Conservation (phyloP, 352 stramenopile genomes). For the Globisporangium nodosum region DNA sequence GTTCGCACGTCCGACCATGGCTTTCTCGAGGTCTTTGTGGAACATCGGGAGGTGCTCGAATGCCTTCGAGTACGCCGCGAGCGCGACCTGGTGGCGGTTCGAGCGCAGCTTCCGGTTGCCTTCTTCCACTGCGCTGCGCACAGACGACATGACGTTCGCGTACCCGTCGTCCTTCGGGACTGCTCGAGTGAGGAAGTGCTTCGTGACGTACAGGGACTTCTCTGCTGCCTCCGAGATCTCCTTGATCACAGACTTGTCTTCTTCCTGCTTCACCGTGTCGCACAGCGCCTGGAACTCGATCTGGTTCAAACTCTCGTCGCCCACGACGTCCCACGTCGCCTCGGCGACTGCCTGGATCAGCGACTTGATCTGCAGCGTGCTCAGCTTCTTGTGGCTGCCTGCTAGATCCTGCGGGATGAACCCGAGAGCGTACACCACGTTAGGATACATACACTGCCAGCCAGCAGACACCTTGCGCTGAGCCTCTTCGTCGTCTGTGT, state of each 20-base stretch:
- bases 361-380: constrained; percentile 81
- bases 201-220: constrained; percentile 57
- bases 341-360: constrained; percentile 76
- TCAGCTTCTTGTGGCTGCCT: constrained; percentile 55
- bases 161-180: constrained; percentile 45
- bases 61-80: constrained; percentile 54
- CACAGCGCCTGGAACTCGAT: constrained; percentile 77
- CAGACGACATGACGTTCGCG: constrained; percentile 36
- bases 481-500: constrained; percentile 11
- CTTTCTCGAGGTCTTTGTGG: constrained; percentile 53
- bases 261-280: constrained; percentile 39
- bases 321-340: constrained; percentile 56
- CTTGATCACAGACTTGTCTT: constrained; percentile 21
- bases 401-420: constrained; percentile 45
- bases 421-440: constrained; percentile 61
- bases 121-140: constrained; percentile 49
- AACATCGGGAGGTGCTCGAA: constrained; percentile 61
- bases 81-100: constrained; percentile 40
- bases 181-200: constrained; percentile 59
- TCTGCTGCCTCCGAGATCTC: constrained; percentile 27
- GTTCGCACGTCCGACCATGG: constrained; percentile 50
- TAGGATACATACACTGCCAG: constrained; percentile 70
- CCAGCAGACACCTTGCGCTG: constrained; percentile 12
- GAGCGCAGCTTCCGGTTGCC: constrained; percentile 52
- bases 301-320: constrained; percentile 43